Evolutionary conservation across 768 basidiomycete species (phyloP).

Genomic region (Boletus sensibilis): DNA sequence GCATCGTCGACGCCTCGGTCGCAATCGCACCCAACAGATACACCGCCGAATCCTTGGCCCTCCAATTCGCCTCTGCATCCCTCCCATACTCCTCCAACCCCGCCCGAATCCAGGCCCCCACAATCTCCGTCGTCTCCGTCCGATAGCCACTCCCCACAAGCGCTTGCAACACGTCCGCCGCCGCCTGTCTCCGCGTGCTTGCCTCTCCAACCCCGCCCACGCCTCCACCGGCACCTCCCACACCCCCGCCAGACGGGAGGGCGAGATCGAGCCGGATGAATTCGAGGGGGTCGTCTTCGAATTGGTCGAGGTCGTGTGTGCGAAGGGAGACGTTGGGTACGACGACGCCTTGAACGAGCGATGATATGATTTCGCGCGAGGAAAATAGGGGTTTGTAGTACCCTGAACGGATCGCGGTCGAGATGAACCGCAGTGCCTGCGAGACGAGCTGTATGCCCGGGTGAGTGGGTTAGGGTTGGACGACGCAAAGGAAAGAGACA

Average conservation of each 20-base stretch:
- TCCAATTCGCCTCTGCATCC: conserved; percentile 70
- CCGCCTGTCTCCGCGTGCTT: conserved; percentile 87
- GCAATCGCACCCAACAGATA: conserved; percentile 94
- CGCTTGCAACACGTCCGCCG: conserved; percentile 92
- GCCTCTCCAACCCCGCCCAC: conserved; percentile 54
- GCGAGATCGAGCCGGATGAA: conserved; percentile 88
- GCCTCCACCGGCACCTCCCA: conserved; percentile 39
- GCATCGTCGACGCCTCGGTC: conserved; percentile 79
- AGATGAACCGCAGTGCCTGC: conserved; percentile 87
- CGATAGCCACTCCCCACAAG: conserved; percentile 82
- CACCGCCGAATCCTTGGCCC: conserved; percentile 89
- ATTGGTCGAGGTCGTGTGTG: conserved; percentile 89
- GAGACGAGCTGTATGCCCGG: conserved; percentile 65
- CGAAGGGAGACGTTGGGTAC: conserved; percentile 90
- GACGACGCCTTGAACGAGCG: conserved; percentile 85
- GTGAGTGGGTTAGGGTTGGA: background rate
- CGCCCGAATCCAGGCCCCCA: conserved; percentile 77
- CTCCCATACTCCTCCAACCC: conserved; percentile 69
- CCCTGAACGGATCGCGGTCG: conserved; percentile 87
- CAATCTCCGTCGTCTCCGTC: conserved; percentile 81
- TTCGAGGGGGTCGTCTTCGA: conserved; percentile 96
- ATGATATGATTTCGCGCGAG: conserved; percentile 73
- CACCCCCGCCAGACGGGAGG: conserved; percentile 45
- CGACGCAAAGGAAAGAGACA: background rate
- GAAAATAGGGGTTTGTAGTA: conserved; percentile 82